Conservation (phyloP, 345 rosid species). For the Odontarrhena argentea region DNA sequence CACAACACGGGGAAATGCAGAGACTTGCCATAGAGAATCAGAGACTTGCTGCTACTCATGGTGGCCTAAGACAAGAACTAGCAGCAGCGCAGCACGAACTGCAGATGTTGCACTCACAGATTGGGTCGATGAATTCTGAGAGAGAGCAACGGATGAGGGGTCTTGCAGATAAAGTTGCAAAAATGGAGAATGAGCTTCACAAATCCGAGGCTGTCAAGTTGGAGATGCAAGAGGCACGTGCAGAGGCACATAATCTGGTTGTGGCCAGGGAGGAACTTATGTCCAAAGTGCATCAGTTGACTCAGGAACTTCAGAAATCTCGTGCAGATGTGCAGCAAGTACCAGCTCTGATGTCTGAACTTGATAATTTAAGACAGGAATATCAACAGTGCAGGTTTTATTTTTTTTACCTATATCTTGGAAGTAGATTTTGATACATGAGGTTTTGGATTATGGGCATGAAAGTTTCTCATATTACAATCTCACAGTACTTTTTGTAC, state of each 20-base stretch:
- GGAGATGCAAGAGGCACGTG: conserved; percentile 74
- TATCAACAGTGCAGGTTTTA: conserved; percentile 87
- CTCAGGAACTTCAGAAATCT: conserved; percentile 74
- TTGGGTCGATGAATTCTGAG: conserved; percentile 69
- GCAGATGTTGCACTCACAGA: conserved; percentile 75
- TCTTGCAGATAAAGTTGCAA: conserved; percentile 64
- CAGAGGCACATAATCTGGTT: conserved; percentile 71
- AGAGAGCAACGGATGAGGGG: conserved; percentile 79
- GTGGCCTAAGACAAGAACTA: conserved; percentile 76
- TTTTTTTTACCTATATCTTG: background rate
- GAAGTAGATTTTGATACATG: background rate
- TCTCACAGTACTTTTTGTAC: background rate
- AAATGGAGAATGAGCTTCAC: conserved; percentile 79
- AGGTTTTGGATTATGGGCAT: background rate
- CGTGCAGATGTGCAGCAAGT: conserved; percentile 77
- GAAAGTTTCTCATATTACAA: conserved; percentile 1
- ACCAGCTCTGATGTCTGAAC: conserved; percentile 77
- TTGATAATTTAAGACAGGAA: conserved; percentile 81
- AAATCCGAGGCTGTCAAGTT: conserved; percentile 65
- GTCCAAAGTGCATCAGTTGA: conserved; percentile 72
- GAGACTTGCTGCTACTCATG: conserved; percentile 81
- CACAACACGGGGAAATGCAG: conserved; percentile 86
- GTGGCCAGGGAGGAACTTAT: conserved; percentile 79
- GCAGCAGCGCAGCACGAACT: conserved; percentile 91
- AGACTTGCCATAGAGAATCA: conserved; percentile 88